Percentiles rank a stretch among this genome's conserved stretches.
Conservation (phyloP, 2,329 filamentous ascomycete species). For the Trichoderma endophyticum region DNA sequence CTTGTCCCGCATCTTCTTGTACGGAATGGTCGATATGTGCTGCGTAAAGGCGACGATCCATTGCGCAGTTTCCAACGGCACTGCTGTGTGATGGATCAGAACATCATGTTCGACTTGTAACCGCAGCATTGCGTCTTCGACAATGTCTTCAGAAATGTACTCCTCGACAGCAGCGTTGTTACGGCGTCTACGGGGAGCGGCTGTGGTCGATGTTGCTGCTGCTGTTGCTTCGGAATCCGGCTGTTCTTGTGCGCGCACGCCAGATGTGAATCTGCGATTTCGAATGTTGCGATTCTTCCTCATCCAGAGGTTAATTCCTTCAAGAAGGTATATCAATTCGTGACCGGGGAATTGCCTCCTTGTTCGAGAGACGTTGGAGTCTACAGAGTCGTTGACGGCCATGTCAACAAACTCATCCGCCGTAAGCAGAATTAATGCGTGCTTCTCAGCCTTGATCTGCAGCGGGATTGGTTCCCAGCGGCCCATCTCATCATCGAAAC, state of each 20-base stretch:
- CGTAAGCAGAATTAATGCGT: constrained; percentile 59
- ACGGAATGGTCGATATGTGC: constrained; percentile 73
- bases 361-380: constrained; percentile 56
- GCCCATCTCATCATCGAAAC: constrained; percentile 57
- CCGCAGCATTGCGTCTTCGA: constrained; percentile 68
- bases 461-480: constrained; percentile 62
- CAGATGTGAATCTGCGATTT: constrained; percentile 65
- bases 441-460: constrained; percentile 54
- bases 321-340: constrained; percentile 66
- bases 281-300: constrained; percentile 64
- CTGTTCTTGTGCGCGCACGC: constrained; percentile 51
- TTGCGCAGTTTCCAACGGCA: constrained; percentile 61
- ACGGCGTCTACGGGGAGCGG: constrained; percentile 34
- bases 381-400: constrained; percentile 50
- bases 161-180: constrained; percentile 39
- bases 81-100: constrained; percentile 66
- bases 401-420: constrained; percentile 66
- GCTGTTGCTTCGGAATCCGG: constrained; percentile 23
- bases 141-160: constrained; percentile 62
- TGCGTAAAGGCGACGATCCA: constrained; percentile 75
- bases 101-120: constrained; percentile 66
- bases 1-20: constrained; percentile 54
- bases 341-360: constrained; percentile 50
- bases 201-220: constrained; percentile 8
- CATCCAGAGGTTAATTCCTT: constrained; percentile 65